Evolutionary conservation across 495 filamentous ascomycete genomes (phyloP).

Genomic region (Trichoderma reesei): DNA sequence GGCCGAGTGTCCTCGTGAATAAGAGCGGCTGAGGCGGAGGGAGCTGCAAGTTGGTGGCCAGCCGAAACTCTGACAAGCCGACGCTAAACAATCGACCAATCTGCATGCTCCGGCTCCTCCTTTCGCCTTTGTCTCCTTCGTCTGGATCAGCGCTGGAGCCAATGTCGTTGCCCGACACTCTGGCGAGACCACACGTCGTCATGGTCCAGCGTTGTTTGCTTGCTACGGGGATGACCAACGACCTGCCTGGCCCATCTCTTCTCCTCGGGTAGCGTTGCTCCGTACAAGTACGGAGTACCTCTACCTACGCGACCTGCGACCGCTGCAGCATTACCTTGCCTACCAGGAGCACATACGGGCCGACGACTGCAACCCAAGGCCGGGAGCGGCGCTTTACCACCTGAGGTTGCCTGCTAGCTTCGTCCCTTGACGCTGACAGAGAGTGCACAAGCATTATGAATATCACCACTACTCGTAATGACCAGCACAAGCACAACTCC

Average conservation of each 20-base stretch:
- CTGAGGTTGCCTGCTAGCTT: not conserved
- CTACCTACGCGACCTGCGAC: not conserved
- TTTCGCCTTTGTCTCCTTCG: not conserved
- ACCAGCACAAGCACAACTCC: not conserved
- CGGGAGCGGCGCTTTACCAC: not conserved
- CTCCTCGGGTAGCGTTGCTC: not conserved
- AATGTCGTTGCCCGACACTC: not conserved
- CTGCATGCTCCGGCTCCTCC: not conserved
- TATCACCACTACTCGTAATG: not conserved
- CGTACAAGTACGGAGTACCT: not conserved
- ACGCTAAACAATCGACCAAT: conserved; percentile 6
- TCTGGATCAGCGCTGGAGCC: not conserved
- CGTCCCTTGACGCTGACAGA: not conserved
- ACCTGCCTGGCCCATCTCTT: not conserved
- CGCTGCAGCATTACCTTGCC: not conserved
- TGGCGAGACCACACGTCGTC: not conserved
- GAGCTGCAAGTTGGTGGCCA: conserved; percentile 2
- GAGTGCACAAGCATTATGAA: not conserved
- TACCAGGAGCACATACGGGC: not conserved
- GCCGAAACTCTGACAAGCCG: not conserved
- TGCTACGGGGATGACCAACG: not conserved
- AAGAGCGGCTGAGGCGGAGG: conserved; percentile 4
- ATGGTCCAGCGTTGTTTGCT: not conserved
- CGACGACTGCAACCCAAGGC: not conserved
- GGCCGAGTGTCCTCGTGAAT: conserved; percentile 7